Evolutionary conservation across 164 flowering plant genomes (phyloP).

Genomic region (Berberis thunbergii): DNA sequence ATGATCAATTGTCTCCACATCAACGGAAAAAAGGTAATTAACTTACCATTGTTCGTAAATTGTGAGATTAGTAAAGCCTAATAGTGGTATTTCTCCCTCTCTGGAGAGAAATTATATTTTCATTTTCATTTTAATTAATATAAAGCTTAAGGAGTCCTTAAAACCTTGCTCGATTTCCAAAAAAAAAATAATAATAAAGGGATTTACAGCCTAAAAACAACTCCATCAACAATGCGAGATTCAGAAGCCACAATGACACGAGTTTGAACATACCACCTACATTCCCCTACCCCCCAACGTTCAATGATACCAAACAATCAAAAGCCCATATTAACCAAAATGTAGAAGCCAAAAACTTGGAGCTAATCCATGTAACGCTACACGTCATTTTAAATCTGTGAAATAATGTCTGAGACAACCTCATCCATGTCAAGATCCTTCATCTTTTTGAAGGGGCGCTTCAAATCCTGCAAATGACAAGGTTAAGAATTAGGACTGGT

Average conservation of each 20-base stretch:
- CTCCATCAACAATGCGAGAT: neutral
- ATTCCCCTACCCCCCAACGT: too few species aligned
- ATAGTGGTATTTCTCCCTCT: too few species aligned
- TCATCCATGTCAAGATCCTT: constrained; percentile 57
- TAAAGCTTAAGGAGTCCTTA: too few species aligned
- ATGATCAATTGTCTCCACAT: too few species aligned
- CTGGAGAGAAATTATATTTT: too few species aligned
- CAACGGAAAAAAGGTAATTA: too few species aligned
- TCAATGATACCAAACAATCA: too few species aligned
- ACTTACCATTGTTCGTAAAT: too few species aligned
- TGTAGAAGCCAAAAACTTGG: neutral
- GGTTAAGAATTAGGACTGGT: neutral
- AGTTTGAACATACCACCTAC: neutral
- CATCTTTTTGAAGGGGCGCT: constrained; percentile 60
- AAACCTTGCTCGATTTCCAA: too few species aligned
- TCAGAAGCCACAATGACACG: neutral
- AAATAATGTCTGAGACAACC: constrained; percentile 42
- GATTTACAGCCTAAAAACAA: neutral
- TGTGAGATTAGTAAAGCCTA: too few species aligned
- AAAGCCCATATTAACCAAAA: neutral
- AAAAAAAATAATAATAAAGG: too few species aligned
- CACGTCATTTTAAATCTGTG: constrained; percentile 31
- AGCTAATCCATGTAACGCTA: neutral
- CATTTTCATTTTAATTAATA: too few species aligned
- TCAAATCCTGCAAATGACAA: constrained; percentile 42